A percentile compares a stretch with the other conserved stretches of the same genome.
Conservation (phyloP, 2,329 filamentous ascomycete genomes). For the Xylariales sp. region DNA sequence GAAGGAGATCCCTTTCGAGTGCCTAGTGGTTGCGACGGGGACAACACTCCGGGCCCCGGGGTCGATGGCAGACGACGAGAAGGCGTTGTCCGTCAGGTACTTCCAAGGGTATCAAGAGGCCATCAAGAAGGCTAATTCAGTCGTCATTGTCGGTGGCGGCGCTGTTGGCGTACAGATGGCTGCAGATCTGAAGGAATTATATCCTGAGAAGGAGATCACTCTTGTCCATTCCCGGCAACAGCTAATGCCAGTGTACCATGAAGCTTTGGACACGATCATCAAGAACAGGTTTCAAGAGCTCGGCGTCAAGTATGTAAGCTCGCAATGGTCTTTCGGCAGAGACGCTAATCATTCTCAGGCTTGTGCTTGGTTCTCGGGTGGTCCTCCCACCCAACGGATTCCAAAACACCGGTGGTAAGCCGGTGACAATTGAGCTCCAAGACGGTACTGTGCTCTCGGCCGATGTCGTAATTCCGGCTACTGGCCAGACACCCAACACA, state of each 20-base stretch:
- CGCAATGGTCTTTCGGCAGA: too few relatives aligned
- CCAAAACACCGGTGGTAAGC: slow-evolving; percentile 12
- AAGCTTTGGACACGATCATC: slow-evolving; percentile 31
- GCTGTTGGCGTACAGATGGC: slow-evolving; percentile 48
- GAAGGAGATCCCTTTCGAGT: slow-evolving; percentile 34
- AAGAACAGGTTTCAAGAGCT: slow-evolving; percentile 30
- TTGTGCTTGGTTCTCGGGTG: slow-evolving; percentile 23
- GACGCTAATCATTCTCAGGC: slow-evolving; percentile 1
- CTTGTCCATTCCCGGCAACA: slow-evolving; percentile 41
- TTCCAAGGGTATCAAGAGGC: slow-evolving; percentile 29
- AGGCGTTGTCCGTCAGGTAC: slow-evolving; percentile 26
- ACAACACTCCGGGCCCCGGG: slow-evolving; percentile 30
- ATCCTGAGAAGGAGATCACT: slow-evolving; percentile 40
- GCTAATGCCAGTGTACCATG: slow-evolving; percentile 40
- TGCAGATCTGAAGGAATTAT: slow-evolving; percentile 41
- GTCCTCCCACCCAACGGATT: slow-evolving; percentile 23
- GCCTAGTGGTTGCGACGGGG: slow-evolving; percentile 41
- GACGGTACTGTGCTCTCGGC: slow-evolving; percentile 28
- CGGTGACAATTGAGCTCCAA: slow-evolving; percentile 25
- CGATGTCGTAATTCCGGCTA: slow-evolving; percentile 42
- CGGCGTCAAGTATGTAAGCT: slow-evolving; percentile 26
- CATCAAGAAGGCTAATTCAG: slow-evolving; percentile 24
- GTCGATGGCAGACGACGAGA: slow-evolving; percentile 29
- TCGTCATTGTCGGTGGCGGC: slow-evolving; percentile 38
- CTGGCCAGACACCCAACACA: slow-evolving; percentile 44